phyloP scores from a whole-genome alignment of 331 rosid genomes.

The Rosa hybrid region DNA sequence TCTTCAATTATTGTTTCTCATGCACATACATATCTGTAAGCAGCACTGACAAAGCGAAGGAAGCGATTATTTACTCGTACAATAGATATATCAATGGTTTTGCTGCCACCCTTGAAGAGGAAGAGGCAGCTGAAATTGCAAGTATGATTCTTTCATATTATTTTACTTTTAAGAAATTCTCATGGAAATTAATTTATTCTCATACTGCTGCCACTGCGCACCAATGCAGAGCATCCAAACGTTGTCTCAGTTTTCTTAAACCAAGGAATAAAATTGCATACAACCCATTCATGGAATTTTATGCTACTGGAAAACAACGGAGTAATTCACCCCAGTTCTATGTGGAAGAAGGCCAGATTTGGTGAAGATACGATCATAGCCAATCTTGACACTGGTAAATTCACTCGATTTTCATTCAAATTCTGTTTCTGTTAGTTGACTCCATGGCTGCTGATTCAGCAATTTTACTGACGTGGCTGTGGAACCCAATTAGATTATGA shows the following conservation, averaged over 20 bases:
- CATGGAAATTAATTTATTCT: no score
- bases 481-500: no score
- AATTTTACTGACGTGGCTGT: no score
- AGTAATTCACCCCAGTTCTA: conserved; percentile 23
- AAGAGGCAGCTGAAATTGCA: conserved; percentile 56
- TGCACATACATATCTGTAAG: neutral
- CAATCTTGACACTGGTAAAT: conserved; percentile 62
- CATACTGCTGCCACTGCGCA: no score
- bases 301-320: conserved; percentile 51
- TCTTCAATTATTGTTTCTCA: no score
- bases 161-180: no score
- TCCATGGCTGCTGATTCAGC: no score
- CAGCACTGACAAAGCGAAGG: conserved; percentile 54
- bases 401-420: no score
- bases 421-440: no score
- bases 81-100: conserved; percentile 69
- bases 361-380: conserved; percentile 67
- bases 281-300: conserved; percentile 78
- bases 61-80: conserved; percentile 61
- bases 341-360: conserved; percentile 51
- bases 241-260: conserved; percentile 64
- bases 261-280: conserved; percentile 54
- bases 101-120: conserved; percentile 61
- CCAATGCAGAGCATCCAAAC: conserved; percentile 48
- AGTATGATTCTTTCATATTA: conserved; percentile 29